Conservation (phyloP, 73 alveolate genomes). For the Blepharisma japonicum region DNA sequence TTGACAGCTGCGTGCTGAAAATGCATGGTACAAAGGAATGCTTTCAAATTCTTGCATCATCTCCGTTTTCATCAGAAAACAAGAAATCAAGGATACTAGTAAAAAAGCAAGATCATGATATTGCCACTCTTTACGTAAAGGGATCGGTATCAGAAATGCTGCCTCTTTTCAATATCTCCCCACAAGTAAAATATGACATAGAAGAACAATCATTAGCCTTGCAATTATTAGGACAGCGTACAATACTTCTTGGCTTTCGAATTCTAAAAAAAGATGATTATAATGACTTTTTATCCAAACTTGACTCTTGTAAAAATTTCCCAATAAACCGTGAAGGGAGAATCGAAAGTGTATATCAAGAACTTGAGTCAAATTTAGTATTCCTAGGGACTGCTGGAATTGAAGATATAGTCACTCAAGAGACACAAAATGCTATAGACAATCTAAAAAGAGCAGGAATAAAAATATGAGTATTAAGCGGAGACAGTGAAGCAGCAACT, state of each 20-base stretch:
- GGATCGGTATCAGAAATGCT: not conserved
- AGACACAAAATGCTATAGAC: not conserved
- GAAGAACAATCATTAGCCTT: not conserved
- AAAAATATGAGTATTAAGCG: conserved; percentile 22
- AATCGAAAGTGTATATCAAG: not conserved
- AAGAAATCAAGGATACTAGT: not conserved
- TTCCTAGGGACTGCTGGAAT: not conserved
- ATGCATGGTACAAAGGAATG: conserved; percentile 19
- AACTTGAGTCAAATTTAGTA: not conserved
- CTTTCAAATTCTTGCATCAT: not conserved
- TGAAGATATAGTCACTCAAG: conserved; percentile 12
- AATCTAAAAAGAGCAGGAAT: conserved; percentile 22
- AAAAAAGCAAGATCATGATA: not conserved
- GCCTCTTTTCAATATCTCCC: not conserved
- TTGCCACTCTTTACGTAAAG: conserved; percentile 5
- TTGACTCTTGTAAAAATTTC: not conserved
- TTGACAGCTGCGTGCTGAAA: not conserved
- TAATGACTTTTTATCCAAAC: not conserved
- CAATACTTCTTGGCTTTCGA: not conserved
- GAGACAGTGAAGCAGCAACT: conserved; percentile 4
- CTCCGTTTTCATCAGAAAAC: not conserved
- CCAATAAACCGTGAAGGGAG: conserved; percentile 26
- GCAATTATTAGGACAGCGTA: not conserved
- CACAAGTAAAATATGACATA: not conserved
- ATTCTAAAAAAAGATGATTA: not conserved